Evolutionary conservation across 257 asterid genomes (phyloP).

Genomic region (Eustoma russellianum): DNA sequence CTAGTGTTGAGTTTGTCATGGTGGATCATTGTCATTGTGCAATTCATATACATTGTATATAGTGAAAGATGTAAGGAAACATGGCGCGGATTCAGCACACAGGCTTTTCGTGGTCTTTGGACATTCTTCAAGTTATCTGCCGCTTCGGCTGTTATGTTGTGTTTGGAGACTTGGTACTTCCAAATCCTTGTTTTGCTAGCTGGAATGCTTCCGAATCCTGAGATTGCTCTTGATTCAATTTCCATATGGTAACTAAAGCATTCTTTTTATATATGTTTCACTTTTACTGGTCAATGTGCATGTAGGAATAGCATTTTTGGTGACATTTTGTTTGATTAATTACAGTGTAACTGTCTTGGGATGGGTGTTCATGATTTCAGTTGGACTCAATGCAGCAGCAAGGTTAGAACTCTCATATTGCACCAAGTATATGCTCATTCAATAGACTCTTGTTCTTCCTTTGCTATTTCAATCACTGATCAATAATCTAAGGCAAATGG

Average conservation of each 20-base stretch:
- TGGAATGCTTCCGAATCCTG: constrained; percentile 18
- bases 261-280: neutral
- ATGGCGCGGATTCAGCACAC: constrained; percentile 7
- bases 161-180: constrained; percentile 20
- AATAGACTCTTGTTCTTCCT: too few species aligned
- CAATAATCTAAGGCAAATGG: too few species aligned
- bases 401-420: constrained; percentile 11
- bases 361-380: constrained; percentile 31
- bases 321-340: neutral
- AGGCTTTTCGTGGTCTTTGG: constrained; percentile 9
- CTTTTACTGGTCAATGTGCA: neutral
- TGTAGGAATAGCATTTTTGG: neutral
- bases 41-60: constrained; percentile 7
- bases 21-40: constrained; percentile 16
- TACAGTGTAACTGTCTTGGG: constrained; percentile 27
- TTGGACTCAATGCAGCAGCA: constrained; percentile 32
- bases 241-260: constrained; percentile 12
- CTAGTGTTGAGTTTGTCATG: constrained; percentile 13
- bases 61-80: constrained; percentile 7
- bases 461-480: neutral
- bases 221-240: constrained; percentile 13
- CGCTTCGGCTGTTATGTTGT: constrained; percentile 18
- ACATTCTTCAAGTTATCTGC: constrained; percentile 11
- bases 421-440: neutral
- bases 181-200: constrained; percentile 16